Base-by-base conservation (phyloP, 2,329 filamentous ascomycete species). In the Cladophialophora exuberans region DNA sequence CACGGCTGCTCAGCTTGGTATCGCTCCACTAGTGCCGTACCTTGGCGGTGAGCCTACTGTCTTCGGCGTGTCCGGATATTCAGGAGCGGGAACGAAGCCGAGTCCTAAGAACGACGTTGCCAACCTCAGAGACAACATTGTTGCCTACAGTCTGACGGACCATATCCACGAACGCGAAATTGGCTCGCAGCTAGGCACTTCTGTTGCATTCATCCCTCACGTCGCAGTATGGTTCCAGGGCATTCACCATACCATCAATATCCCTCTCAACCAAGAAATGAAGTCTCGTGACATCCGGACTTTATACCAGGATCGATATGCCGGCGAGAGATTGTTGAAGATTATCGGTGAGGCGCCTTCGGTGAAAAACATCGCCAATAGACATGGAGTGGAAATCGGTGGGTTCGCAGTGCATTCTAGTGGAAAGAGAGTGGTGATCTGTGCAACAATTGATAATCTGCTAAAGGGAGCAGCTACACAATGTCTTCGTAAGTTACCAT, bases 191-290 rank as follows among this genome's bases (percentile, higher is more conserved):
- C 82, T 97, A 9, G 88, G 86, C 44, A 80, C 77, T 11, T 76
- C 83, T 15, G 85, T 96, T 9, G 88, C 86, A 4, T 99, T 99
- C 70, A 88, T 94, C 54, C 94, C 94, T 5, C 94, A 97, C 72
- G 92, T 96, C 20, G 90, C 91, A n/a, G 85, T 88, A 11, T 97
- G 91, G 93, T 97, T 97, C 83, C 88, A 95, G 69, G 93, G 93
- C 61, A 97, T 97, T 65, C 86, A 90, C 77, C 89, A 92, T 73
- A 93, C 91, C 33, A 92, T 97, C 72, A 91, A 85, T 68, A 89
- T 97, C 45, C 93, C 93, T 10, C 80, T 99, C 6, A 87, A 87
- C 68, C 82, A 93, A 73, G 82, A 84, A 58, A 95, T 97, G 89
- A 89, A 85, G 2, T 92, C 89, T 36, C 87, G 94, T 48, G 92